Evolutionary conservation across 1,284 basidiomycete species (phyloP), one percentile per base, ranked within the genome.

Genomic region (Microbotryum scabiosae): DNA sequence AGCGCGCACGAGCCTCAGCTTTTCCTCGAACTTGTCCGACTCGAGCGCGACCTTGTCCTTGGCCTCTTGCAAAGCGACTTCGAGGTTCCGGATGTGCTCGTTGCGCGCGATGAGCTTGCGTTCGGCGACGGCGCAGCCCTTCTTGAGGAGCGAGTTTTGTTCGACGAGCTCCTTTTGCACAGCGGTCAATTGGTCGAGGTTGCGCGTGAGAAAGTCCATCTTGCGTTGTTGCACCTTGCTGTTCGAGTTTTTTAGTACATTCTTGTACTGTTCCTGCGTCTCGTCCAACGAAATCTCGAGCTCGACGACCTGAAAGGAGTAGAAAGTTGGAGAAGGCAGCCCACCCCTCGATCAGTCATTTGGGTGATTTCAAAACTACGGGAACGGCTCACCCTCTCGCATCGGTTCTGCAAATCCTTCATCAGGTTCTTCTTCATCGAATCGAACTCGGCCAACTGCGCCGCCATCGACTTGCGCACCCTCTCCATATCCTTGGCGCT

Each of bases 81-180:
- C 96, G 66, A 99, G 81, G 75, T 90, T 92, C 78, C 90, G 87
- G 77, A 99, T 98, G 70, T 96, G 87, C 76, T 98, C 96, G 74
- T 97, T 97, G 56, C 96, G 84, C 30, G 93, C 90, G 67, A 94
- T 81, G 45, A 99, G 79, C 78, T 97, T 97, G 72, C 93, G 86
- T 77, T 98, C 96, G 54, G 94, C 90, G 67, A 96, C 88, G 26
- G 90, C 91, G 43, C 93, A 88, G 77, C 98, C 96, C 78, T 96
- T 97, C 84, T 99, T 99, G 70, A 99, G 80, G 23, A 87, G 84
- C 20, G 90, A 88, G 78, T 99, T 99, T 79, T 99, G 96, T 77
- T 98, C 96, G 61, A 98, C 94, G 63, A 99, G 86, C 89, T 94
- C 92, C 78, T 97, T 97, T 82, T 98, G 96, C 43, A 98, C 93